Evolutionary conservation across 78 protist genomes (phyloP), one percentile per base, ranked within the genome.

Genomic region (Monocercomonoides exilis): DNA sequence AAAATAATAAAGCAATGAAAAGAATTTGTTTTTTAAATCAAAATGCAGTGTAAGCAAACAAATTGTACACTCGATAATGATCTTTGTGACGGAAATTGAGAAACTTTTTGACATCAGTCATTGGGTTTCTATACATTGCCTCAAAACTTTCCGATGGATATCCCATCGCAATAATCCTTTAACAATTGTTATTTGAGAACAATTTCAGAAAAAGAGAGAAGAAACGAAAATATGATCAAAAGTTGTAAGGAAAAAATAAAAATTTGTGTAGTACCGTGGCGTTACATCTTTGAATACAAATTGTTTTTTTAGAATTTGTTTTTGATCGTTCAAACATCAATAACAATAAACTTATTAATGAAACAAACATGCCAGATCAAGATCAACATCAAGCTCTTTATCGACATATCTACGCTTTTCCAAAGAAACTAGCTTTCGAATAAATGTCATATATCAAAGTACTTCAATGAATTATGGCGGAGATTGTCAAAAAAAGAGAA

Each of bases 151-250:
- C 2, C 2, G 88, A 45, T 2, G 91, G 91, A 35, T 45, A 89
- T 3, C 91, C 91, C 91, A 89, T 89, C 3, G 91, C 89, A 5
- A 89, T 89, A 6, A 89, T 38, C 3, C 81, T 54, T 11, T 29
- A n/a, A n/a, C n/a, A n/a, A n/a, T n/a, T n/a, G n/a, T n/a, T n/a
- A n/a, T n/a, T n/a, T n/a, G n/a, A n/a, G n/a, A n/a, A n/a, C n/a
- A n/a, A n/a, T n/a, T n/a, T n/a, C n/a, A n/a, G n/a, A n/a, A n/a
- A n/a, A n/a, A n/a, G n/a, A n/a, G n/a, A n/a, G n/a, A n/a, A n/a
- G n/a, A n/a, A n/a, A n/a, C n/a, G n/a, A n/a, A n/a, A n/a, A n/a
- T n/a, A n/a, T n/a, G n/a, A n/a, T n/a, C n/a, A n/a, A n/a, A n/a
- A n/a, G n/a, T n/a, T n/a, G n/a, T n/a, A n/a, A n/a, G n/a, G n/a